Evolutionary conservation across 345 rosid genomes (phyloP), one percentile per base, ranked within the genome.

Genomic region (Eutrema japonicum): DNA sequence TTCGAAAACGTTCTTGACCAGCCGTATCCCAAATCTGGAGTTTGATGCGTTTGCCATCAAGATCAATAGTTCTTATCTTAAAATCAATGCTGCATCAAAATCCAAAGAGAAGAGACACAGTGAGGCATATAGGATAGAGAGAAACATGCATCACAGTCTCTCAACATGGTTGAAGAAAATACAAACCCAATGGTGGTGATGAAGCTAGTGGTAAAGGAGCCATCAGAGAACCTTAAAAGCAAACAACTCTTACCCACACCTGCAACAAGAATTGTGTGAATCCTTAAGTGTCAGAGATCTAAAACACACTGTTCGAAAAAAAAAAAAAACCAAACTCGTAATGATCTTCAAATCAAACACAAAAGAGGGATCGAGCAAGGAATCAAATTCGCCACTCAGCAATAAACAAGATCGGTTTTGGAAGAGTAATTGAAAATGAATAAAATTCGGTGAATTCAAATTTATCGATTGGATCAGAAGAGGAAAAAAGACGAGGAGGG

Each of bases 161-260:
- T 61, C 18, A 16, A 11, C 16, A 50, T 43, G 58, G 64, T 33
- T 51, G 6, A 41, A 64, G 8, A 14, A 22, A 70, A 71, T 52
- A 58, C 82, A 73, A 77, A 93, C 98, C 98, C 98, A 69, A 93
- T 93, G 38, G 98, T 93, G 53, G 98, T 93, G 81, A 93, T 93
- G 84, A 93, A 93, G 83, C 96, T 93, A 58, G 96, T 93, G 12
- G 98, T 93, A 78, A 93, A 93, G 57, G 98, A 93, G 61, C 98
- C 98, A 81, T 90, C 96, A 1, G 96, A 93, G 82, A 93, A 93
- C 69, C 96, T 83, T 76, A 93, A 77, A 57, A 93, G 98, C 75
- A 93, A 89, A 79, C 98, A 93, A 88, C 96, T 93, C 88, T 93
- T 93, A 71, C 96, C 96, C 36, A 87, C 96, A 83, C 96, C 96